phyloP scores from a whole-genome alignment of 2,329 filamentous ascomycete genomes.

The Cladorrhinum sp. region DNA sequence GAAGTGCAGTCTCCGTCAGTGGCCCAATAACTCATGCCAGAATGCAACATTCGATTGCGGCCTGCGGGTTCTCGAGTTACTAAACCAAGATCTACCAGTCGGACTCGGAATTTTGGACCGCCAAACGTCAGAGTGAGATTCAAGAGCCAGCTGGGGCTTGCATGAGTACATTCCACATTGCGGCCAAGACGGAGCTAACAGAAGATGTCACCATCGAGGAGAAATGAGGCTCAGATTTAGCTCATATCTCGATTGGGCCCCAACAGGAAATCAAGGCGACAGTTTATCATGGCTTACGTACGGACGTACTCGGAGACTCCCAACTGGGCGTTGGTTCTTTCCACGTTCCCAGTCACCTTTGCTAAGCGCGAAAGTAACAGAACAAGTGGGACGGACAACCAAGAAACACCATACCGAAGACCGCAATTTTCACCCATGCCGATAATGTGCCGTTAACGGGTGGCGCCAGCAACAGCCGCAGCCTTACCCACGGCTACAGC shows the following conservation, averaged over 20 bases:
- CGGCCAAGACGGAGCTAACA: not conserved
- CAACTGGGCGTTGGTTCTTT: too few species aligned
- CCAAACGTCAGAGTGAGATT: conserved; percentile 5
- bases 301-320: too few species aligned
- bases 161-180: not conserved
- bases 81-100: not conserved
- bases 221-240: too few species aligned
- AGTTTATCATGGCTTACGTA: too few species aligned
- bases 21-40: not conserved
- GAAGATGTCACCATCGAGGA: not conserved
- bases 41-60: conserved; percentile 5
- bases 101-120: not conserved
- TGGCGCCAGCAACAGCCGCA: conserved; percentile 1
- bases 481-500: not conserved
- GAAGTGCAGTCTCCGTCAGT: not conserved
- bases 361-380: not conserved
- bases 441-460: not conserved
- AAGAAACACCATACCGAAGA: not conserved
- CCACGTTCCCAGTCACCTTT: too few species aligned
- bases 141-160: not conserved
- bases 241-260: too few species aligned
- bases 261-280: too few species aligned
- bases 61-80: not conserved
- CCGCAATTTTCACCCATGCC: not conserved
- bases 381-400: not conserved